A percentile compares a stretch with the other conserved stretches of the same genome.
Evolutionary conservation across 306 rosid species (phyloP).

Genomic region (Purshia tridentata): DNA sequence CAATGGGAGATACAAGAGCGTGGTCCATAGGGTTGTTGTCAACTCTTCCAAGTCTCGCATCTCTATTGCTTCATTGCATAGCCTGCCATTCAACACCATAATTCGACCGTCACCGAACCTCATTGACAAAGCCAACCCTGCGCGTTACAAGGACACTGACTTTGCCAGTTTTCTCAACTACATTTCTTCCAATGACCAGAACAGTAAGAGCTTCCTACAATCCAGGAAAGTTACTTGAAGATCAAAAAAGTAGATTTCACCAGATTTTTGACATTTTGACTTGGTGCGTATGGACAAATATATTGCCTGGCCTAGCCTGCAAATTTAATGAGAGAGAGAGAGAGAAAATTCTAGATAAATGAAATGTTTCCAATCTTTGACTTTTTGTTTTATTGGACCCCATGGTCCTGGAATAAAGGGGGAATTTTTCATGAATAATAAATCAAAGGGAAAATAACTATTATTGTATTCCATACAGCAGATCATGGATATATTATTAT

Average conservation of each 20-base stretch:
- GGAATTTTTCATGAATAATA: no score
- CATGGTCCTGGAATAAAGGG: no score
- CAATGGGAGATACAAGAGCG: slow-evolving; percentile 34
- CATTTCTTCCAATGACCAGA: slow-evolving; percentile 15
- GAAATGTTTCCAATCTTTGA: neutral
- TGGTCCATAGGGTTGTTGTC: slow-evolving; percentile 29
- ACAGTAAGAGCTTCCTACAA: slow-evolving; percentile 27
- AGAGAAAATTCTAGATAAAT: neutral
- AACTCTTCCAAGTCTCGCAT: slow-evolving; percentile 24
- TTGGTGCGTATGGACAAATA: neutral
- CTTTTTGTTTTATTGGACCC: neutral
- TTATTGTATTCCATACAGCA: no score
- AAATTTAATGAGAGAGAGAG: no score
- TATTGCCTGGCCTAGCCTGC: neutral
- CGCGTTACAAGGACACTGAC: slow-evolving; percentile 33
- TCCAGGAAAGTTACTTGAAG: slow-evolving; percentile 12
- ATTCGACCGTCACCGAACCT: slow-evolving; percentile 26
- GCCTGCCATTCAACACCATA: slow-evolving; percentile 16
- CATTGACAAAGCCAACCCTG: slow-evolving; percentile 24
- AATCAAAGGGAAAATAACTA: no score
- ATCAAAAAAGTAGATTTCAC: neutral
- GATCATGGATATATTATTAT: no score
- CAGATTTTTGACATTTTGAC: neutral
- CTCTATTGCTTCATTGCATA: slow-evolving; percentile 33
- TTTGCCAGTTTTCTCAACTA: slow-evolving; percentile 21